Evolutionary conservation across 192 early-diverging fungal species (phyloP), one percentile per base, ranked within the genome.

Genomic region (Linnemannia hyalina): DNA sequence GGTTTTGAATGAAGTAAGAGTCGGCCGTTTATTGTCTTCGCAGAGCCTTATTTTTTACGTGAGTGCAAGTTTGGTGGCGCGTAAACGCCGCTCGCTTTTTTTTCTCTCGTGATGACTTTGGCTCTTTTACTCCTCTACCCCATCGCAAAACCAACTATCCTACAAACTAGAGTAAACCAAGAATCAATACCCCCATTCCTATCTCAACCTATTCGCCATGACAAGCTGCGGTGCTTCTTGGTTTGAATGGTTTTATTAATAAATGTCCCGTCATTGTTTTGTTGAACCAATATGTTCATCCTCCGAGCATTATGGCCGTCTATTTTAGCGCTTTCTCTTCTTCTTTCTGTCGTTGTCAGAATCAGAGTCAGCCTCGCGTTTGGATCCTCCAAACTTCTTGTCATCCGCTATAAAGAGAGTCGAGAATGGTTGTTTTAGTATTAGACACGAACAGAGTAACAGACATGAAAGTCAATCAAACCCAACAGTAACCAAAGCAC

Each of bases 261-360:
- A 7, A 60, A 65, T 26, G 29, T 15, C 13, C 13, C 29, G 10
- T 32, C 60, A 11, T 29, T 57, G 6, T 65, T 65, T 55, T 55
- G 47, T 65, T 32, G 26, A 52, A 52, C 49, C 18, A 52, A 52
- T 65, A 26, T 35, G 23, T 32, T 29, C 60, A 65, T 10, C 11
- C 29, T 65, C 11, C 29, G 13, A 32, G 26, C 26, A 26, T 32
- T 9, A 65, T 65, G 29, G 6, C 13, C 26, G 29, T 65, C 60
- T 65, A 70, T 40, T 80, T 78, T 80, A 85, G 55, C 83, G 74
- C 46, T 85, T 84, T 13, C 78, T 68, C 70, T 85, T 85, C 83
- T 85, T 85, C 83, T 85, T 85, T 78, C 83, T 78, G 47, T 80
- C 83, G 29, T 80, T 80, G 55, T 85, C 83, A 38, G 83, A 85